Evolutionary conservation across 108 stramenopile genomes (phyloP).

Genomic region (Parmales sp.): DNA sequence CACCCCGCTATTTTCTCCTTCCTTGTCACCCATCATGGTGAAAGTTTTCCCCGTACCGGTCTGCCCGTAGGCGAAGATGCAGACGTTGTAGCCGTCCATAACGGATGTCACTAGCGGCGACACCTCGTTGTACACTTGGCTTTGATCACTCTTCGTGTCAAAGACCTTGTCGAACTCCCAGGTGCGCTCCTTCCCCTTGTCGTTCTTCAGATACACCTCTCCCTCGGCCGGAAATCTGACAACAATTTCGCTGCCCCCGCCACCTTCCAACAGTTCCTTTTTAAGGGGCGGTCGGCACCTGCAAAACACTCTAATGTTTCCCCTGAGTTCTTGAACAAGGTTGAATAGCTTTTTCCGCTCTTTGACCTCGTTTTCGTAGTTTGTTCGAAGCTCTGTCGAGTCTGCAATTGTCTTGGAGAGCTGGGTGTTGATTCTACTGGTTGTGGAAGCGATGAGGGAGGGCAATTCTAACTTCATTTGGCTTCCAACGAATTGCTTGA

Average conservation of each 20-base stretch:
- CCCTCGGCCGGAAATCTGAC: constrained; percentile 15
- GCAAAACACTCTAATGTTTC: constrained; percentile 50
- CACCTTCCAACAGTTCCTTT: constrained; percentile 10
- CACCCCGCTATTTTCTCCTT: constrained; percentile 23
- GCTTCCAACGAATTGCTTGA: background rate
- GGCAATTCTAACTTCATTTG: background rate
- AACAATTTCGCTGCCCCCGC: constrained; percentile 1
- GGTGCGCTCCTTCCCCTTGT: constrained; percentile 12
- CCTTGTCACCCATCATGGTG: constrained; percentile 44
- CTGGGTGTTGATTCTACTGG: background rate
- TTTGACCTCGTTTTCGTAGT: constrained; percentile 7
- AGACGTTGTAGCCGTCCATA: constrained; percentile 55
- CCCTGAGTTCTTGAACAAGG: constrained; percentile 37
- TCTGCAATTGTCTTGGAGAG: background rate
- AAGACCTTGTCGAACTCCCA: constrained; percentile 38
- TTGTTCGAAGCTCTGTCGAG: background rate
- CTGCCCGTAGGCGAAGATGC: constrained; percentile 59
- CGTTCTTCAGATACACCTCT: constrained; percentile 16
- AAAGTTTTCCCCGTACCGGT: constrained; percentile 47
- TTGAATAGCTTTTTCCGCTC: constrained; percentile 25
- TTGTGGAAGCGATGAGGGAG: background rate
- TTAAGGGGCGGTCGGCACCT: constrained; percentile 34
- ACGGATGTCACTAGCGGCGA: constrained; percentile 33
- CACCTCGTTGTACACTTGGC: constrained; percentile 34
- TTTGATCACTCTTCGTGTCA: constrained; percentile 21